These are phyloP conservation scores for Backusella tarrabulga DNA, from an alignment of 192 early-diverging fungal species.

Conservation along the genomic window DNA sequence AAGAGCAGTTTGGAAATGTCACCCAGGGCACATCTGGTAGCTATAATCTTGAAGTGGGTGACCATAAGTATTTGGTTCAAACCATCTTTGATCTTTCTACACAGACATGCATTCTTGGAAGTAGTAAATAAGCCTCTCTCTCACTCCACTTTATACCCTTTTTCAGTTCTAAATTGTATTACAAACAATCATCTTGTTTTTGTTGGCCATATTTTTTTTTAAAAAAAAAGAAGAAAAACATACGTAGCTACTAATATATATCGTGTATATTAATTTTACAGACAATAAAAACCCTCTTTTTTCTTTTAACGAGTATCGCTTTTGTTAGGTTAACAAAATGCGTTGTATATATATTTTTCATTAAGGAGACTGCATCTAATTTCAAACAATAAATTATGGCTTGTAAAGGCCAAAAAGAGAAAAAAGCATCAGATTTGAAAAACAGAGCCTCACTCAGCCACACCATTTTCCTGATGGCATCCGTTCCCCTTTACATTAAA, in stretches of 20 bases:
- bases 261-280: not conserved
- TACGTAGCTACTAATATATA: not conserved
- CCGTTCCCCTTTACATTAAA: too few species aligned
- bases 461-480: too few species aligned
- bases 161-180: not conserved
- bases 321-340: too few species aligned
- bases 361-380: too few species aligned
- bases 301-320: too few species aligned
- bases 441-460: too few species aligned
- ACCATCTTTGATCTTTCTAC: conserved; percentile 50
- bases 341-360: too few species aligned
- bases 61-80: conserved; percentile 20
- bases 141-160: not conserved
- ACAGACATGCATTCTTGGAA: conserved; percentile 65
- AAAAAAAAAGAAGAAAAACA: not conserved
- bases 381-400: too few species aligned
- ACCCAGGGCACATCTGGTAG: conserved; percentile 6
- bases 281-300: not conserved
- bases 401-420: too few species aligned
- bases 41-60: conserved; percentile 18
- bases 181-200: not conserved
- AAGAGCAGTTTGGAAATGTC: conserved; percentile 7
- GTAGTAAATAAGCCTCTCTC: not conserved
- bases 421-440: too few species aligned
- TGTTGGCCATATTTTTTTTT: not conserved